phyloP scores from a whole-genome alignment of 2,329 filamentous ascomycete species.

The Ceratocystis papillata region DNA sequence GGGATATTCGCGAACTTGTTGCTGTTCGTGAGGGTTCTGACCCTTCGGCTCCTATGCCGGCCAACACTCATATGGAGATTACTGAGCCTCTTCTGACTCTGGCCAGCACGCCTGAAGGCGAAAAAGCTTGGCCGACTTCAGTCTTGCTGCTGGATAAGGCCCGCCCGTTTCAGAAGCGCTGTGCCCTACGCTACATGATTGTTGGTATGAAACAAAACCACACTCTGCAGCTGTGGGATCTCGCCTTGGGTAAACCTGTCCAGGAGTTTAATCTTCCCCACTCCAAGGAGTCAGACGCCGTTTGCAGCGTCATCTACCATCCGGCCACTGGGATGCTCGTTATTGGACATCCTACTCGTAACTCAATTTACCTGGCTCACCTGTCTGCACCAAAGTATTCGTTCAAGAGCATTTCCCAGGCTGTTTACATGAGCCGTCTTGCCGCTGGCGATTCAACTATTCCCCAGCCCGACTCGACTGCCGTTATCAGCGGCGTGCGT shows the following conservation, averaged over 20 bases:
- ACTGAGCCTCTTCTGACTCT: conserved; percentile 79
- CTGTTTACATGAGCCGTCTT: conserved; percentile 72
- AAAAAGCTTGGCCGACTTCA: conserved; percentile 95
- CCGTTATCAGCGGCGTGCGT: conserved; percentile 91
- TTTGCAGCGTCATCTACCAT: conserved; percentile 94
- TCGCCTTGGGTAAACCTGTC: conserved; percentile 86
- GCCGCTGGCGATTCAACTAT: conserved; percentile 60
- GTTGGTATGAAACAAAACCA: conserved; percentile 99
- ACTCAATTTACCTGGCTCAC: conserved; percentile 95
- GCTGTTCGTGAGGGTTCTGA: conserved; percentile 43
- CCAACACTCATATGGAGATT: conserved; percentile 57
- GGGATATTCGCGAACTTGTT: conserved; percentile 80
- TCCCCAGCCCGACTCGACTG: conserved; percentile 82
- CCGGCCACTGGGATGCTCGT: conserved; percentile 85
- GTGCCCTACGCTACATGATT: conserved; percentile 86
- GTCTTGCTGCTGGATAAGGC: conserved; percentile 94
- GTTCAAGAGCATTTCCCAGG: conserved; percentile 71
- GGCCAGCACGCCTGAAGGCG: conserved; percentile 71
- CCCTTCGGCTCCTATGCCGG: conserved; percentile 42
- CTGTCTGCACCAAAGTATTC: conserved; percentile 90
- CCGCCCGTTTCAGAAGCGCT: conserved; percentile 80
- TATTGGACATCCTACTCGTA: conserved; percentile 89
- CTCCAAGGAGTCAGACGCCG: conserved; percentile 91
- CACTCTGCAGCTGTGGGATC: conserved; percentile 95
- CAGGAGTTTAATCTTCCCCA: conserved; percentile 96